Base-by-base conservation (phyloP, 805 yeast species). In the Saccharomycopsis sp. region DNA sequence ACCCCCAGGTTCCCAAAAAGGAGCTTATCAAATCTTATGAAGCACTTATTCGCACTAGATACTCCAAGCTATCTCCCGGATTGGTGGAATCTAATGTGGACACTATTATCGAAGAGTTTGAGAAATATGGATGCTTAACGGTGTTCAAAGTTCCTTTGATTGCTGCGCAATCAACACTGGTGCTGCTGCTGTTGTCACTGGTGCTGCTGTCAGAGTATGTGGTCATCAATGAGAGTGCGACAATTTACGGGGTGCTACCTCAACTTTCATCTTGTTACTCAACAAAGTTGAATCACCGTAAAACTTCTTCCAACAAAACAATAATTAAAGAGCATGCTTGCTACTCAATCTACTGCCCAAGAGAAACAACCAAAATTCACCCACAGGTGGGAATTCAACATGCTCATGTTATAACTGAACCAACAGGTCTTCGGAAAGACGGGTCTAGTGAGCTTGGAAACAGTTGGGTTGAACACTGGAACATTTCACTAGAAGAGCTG, bases 381-480 rank as follows among this genome's bases (percentile, higher is more conserved):
- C n/a, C n/a, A 30, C 37, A 18, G 5, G 17, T 5, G 17, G 10
- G 37, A 30, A 4, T 39, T 38, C 18, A 39, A 35, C 23, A 40
- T 5, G 38, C 39, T 36, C 75, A 76, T 33, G 70, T 67, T 1
- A 52, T 72, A 25, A 64, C 67, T 0, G 68, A 64, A 10, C 49
- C 71, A 16, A 62, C 73, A 0, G 57, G 57, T 3, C 72, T 48
- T 9, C 33, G 33, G n/a, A 46, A 36, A 16, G 46, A 42, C 67
- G 36, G 74, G 53, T 48, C 64, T 51, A 44, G 58, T 4, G 59
- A 56, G 39, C 55, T 61, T 1, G 57, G 67, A 4, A 66, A 65
- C 1, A 75, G 75, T 44, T 79, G 86, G 86, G 73, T 76, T 0
- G 66, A 73, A 7, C 79, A 76, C 51, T 79, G 85, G 86, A 67